Percentiles rank a stretch among this genome's conserved stretches.
phyloP scores from a whole-genome alignment of 805 yeast species.

The Metschnikowia gelsemii region DNA sequence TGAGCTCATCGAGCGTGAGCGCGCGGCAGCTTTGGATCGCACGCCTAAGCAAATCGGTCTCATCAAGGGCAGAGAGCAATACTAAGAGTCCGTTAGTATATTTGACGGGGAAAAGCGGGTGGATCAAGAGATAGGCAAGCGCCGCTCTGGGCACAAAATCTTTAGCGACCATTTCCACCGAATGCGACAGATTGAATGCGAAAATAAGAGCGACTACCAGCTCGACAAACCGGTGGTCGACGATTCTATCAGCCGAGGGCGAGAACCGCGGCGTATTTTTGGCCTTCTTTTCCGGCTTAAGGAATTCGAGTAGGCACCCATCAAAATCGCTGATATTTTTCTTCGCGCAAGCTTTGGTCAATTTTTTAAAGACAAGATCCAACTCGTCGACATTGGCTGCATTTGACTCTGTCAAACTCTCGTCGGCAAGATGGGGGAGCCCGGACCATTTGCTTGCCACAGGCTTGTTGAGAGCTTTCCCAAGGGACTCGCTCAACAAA shows the following conservation, averaged over 20 bases:
- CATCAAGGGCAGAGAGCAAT: conserved; percentile 40
- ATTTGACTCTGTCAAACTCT: conserved; percentile 21
- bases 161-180: conserved; percentile 26
- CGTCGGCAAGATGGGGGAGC: conserved; percentile 25
- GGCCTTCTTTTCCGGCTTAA: conserved; percentile 11
- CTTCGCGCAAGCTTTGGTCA: conserved; percentile 7
- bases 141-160: conserved; percentile 54
- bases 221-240: conserved; percentile 57
- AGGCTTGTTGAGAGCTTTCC: conserved; percentile 50
- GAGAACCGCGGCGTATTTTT: conserved; percentile 25
- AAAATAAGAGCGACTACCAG: conserved; percentile 46
- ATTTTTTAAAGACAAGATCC: conserved; percentile 23
- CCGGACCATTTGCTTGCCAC: conserved; percentile 24
- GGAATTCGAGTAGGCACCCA: conserved; percentile 25
- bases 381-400: conserved; percentile 5
- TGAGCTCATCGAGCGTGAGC: conserved; percentile 60
- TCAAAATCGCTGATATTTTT: conserved; percentile 19
- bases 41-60: conserved; percentile 71
- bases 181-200: conserved; percentile 16
- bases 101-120: conserved; percentile 76
- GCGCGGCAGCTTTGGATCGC: conserved; percentile 79
- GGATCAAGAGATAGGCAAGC: conserved; percentile 74
- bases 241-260: conserved; percentile 60
- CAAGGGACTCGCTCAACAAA: conserved; percentile 65
- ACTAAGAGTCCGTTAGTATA: conserved; percentile 56